Base-by-base conservation (phyloP, 441 rosid genomes). In the Populus hybrid region DNA sequence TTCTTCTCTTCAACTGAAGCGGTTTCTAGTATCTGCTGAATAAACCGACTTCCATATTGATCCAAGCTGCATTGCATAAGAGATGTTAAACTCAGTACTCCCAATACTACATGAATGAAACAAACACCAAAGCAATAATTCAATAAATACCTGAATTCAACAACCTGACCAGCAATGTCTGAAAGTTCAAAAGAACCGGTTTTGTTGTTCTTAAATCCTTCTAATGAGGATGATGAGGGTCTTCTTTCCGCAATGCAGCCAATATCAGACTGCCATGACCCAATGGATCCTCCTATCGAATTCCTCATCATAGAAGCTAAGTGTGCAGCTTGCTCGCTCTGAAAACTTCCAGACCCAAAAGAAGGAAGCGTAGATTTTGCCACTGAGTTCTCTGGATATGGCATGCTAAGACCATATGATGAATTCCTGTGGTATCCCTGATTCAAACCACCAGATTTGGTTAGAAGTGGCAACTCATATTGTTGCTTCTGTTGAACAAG, bases 1-100 rank as follows among this genome's bases (percentile, higher is more conserved):
- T 88, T 81, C 86, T 91, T 95, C 81, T 93, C 97, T 83, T 91
- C 96, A 69, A 77, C 92, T 0, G 86, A 78, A 69, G 98, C 95
- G 30, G 87, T 86, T 86, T 93, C 99, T 74, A 95, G 87, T 83
- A 90, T 91, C 91, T 95, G 97, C 86, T 95, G 99, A 80, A 95
- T 93, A 81, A 95, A 95, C 84, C 97, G 96, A 88, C 98, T 93
- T 63, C 99, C 97, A 61, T 91, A 88, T 82, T 91, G 98, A 90
- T 95, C 99, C 77, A 76, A 88, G 83, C 99, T 95, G 97, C 90
- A 87, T 57, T 38, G 69, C 75, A 73, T 3, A 73, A 72, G 21
- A 61, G 67, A 70, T 65, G 73, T 78, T 73, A 38, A 53, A 57
- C 59, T 77, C 63, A 40, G 71, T 34, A 83, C 50, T 69, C 46